These are phyloP conservation scores for Alternaria conjuncta DNA, from an alignment of 2,329 filamentous ascomycete genomes.

Conservation along the genomic window DNA sequence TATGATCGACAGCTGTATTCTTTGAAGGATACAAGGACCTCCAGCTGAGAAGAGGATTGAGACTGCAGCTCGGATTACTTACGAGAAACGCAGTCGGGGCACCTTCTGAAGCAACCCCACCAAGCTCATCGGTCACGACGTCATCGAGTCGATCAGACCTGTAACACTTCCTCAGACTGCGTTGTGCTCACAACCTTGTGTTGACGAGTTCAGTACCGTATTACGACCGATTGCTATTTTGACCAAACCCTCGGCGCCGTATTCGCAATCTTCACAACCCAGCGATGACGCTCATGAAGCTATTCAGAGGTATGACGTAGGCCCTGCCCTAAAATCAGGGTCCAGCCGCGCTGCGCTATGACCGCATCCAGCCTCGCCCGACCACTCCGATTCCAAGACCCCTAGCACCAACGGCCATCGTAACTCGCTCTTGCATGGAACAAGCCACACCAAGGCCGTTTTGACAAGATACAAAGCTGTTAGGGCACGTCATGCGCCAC, in stretches of 20 bases:
- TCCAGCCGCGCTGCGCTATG: conserved; percentile 16
- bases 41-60: too few relatives aligned
- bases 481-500: conserved; percentile 26
- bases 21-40: background rate
- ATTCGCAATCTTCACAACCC: background rate
- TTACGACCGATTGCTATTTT: conserved; percentile 1
- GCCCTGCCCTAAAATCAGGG: background rate
- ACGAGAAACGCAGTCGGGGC: background rate
- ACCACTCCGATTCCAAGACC: conserved; percentile 10
- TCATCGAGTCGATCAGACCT: background rate
- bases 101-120: background rate
- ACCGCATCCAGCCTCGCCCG: conserved; percentile 11
- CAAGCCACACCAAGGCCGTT: conserved; percentile 17
- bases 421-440: conserved; percentile 11
- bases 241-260: background rate
- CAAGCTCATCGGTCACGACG: background rate
- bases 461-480: background rate
- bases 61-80: background rate
- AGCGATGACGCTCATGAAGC: conserved; percentile 20
- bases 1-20: background rate
- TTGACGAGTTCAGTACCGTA: background rate
- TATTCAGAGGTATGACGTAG: conserved; percentile 30
- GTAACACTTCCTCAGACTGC: background rate
- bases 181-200: background rate
- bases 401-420: conserved; percentile 17